These are phyloP conservation scores for Hyaloscypha finlandica DNA, from an alignment of 495 filamentous ascomycete species.

Conservation along the genomic window DNA sequence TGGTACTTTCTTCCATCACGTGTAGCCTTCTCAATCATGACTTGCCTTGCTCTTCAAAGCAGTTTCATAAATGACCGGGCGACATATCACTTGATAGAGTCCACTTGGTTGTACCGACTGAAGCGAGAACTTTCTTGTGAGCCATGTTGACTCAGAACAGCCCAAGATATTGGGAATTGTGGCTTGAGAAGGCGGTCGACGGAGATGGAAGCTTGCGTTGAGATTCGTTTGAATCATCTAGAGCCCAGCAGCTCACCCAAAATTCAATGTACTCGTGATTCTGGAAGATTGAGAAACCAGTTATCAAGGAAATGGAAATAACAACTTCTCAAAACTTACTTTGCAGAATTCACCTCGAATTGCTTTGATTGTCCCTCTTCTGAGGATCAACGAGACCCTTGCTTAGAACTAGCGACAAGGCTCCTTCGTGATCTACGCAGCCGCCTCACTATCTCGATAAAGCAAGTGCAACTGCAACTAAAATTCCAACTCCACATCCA, in stretches of 20 bases:
- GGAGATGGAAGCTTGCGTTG: slow-evolving; percentile 14
- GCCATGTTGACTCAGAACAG: neutral
- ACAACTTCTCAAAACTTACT: neutral
- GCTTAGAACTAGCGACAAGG: slow-evolving; percentile 3
- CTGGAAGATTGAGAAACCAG: neutral
- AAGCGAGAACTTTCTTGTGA: neutral
- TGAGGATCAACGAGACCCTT: neutral
- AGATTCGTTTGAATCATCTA: neutral
- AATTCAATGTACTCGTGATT: neutral
- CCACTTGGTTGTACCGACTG: neutral
- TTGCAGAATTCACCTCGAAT: neutral
- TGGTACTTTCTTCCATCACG: neutral
- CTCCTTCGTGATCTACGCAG: slow-evolving; percentile 19
- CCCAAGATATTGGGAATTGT: neutral
- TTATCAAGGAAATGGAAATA: too few relatives aligned
- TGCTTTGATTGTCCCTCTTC: neutral
- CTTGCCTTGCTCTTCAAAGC: neutral
- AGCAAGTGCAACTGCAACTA: neutral
- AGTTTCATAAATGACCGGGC: neutral
- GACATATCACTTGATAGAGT: neutral
- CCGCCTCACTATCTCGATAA: slow-evolving; percentile 16
- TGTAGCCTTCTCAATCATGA: neutral
- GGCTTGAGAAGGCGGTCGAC: slow-evolving; percentile 26
- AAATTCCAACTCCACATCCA: neutral
- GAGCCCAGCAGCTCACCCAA: neutral